phyloP scores from a whole-genome alignment of 805 yeast species.

The Kregervanrija fluxuum region DNA sequence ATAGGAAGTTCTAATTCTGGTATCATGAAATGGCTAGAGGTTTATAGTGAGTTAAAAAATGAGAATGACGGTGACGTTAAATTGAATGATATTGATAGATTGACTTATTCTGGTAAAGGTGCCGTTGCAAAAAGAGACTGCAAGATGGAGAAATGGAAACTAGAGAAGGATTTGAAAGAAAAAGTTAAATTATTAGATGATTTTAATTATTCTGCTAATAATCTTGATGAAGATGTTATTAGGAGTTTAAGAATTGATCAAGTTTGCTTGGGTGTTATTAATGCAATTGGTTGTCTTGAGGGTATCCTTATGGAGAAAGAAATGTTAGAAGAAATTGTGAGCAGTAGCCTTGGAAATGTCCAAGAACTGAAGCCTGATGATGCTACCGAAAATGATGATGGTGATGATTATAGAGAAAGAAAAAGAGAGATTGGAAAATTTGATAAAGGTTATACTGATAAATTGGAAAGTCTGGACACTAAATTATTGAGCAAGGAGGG shows the following conservation, averaged over 20 bases:
- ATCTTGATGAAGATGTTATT: slow-evolving; percentile 56
- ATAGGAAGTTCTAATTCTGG: slow-evolving; percentile 1
- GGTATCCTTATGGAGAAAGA: slow-evolving; percentile 57
- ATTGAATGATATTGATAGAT: slow-evolving; percentile 7
- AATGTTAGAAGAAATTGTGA: slow-evolving; percentile 40
- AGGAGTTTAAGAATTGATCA: slow-evolving; percentile 52
- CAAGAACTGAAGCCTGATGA: slow-evolving; percentile 11
- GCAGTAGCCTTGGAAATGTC: slow-evolving; percentile 9
- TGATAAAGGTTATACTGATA: slow-evolving; percentile 54
- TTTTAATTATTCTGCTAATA: slow-evolving; percentile 22
- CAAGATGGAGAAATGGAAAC: slow-evolving; percentile 62
- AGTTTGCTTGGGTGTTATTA: slow-evolving; percentile 42
- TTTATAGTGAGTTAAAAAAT: slow-evolving; percentile 5
- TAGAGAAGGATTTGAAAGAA: slow-evolving; percentile 45
- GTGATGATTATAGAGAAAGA: slow-evolving; percentile 6
- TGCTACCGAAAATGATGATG: slow-evolving; percentile 5
- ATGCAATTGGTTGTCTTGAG: slow-evolving; percentile 51
- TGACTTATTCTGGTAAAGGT: slow-evolving; percentile 14
- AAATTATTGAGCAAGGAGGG: slow-evolving; percentile 62
- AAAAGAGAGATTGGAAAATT: slow-evolving; percentile 12
- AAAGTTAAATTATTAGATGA: slow-evolving; percentile 36
- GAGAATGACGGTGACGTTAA: slow-evolving; percentile 6
- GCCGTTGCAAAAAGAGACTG: slow-evolving; percentile 52
- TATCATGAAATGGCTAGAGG: slow-evolving; percentile 8
- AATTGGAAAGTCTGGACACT: slow-evolving; percentile 35